Evolutionary conservation across 352 stramenopile species (phyloP).

Genomic region (Halophytophthora batemanensis): DNA sequence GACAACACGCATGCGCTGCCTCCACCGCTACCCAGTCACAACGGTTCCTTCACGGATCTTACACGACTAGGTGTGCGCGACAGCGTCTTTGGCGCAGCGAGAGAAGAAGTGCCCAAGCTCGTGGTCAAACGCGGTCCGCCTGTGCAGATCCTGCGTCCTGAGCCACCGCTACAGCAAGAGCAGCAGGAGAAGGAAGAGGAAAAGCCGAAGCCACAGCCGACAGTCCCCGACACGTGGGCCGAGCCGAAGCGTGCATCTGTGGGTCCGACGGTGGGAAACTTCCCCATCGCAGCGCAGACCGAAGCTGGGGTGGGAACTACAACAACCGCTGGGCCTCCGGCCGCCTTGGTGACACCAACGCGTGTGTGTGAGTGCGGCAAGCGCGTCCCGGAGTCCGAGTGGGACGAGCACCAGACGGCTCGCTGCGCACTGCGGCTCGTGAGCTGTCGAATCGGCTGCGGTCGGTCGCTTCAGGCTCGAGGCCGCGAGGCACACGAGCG

Average conservation of each 20-base stretch:
- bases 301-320: not conserved
- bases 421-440: conserved; percentile 43
- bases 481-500: conserved; percentile 62
- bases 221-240: no score
- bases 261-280: no score
- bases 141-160: conserved; percentile 19
- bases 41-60: conserved; percentile 38
- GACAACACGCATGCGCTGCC: conserved; percentile 4
- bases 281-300: not conserved
- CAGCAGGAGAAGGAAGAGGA: no score
- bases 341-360: conserved; percentile 4
- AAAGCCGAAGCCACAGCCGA: no score
- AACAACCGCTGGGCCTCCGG: not conserved
- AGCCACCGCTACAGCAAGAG: not conserved
- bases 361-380: conserved; percentile 47
- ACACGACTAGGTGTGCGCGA: conserved; percentile 15
- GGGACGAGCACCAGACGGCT: conserved; percentile 27
- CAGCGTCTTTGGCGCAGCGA: conserved; percentile 12
- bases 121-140: conserved; percentile 46
- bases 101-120: conserved; percentile 29
- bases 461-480: conserved; percentile 41
- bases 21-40: not conserved
- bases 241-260: no score
- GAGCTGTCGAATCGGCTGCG: conserved; percentile 50
- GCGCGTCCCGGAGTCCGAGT: conserved; percentile 20